These are phyloP conservation scores for Elaeis guineensis DNA, from an alignment of 176 grass and related monocot genomes.

Conservation along the genomic window DNA sequence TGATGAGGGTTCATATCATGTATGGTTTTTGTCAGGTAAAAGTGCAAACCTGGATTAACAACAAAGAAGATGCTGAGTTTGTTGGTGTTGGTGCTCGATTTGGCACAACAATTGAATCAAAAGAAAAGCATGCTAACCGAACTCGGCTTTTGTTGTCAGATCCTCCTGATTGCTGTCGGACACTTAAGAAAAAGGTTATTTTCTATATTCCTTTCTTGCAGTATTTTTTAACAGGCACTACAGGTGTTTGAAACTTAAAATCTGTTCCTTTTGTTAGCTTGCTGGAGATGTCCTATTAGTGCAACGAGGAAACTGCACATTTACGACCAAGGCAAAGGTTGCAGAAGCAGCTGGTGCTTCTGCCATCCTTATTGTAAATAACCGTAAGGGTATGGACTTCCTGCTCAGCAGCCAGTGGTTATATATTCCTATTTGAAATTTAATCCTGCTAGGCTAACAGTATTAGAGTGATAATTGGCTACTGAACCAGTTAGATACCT, in stretches of 20 bases:
- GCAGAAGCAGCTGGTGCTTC: conserved; percentile 87
- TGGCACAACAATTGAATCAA: conserved; percentile 73
- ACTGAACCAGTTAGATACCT: no score
- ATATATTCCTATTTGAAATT: not conserved
- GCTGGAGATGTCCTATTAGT: conserved; percentile 77
- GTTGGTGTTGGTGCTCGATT: conserved; percentile 96
- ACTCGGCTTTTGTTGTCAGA: conserved; percentile 50
- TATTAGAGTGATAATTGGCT: no score
- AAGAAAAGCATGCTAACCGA: conserved; percentile 75
- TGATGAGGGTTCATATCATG: no score
- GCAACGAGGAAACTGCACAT: conserved; percentile 70
- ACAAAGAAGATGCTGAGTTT: conserved; percentile 58
- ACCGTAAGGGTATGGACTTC: conserved; percentile 45
- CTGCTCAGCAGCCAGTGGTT: not conserved
- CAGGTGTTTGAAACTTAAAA: no score
- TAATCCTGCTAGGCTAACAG: no score
- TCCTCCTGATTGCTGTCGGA: conserved; percentile 58
- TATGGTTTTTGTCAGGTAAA: conserved; percentile 57
- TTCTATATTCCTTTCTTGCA: no score
- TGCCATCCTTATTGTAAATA: conserved; percentile 88
- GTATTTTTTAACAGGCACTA: no score
- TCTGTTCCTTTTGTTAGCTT: conserved; percentile 32
- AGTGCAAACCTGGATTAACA: conserved; percentile 89
- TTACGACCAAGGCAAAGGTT: conserved; percentile 69
- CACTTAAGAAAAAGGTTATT: conserved; percentile 44